Conservation (phyloP, 805 yeast genomes). For the Wickerhamomyces silvicola region DNA sequence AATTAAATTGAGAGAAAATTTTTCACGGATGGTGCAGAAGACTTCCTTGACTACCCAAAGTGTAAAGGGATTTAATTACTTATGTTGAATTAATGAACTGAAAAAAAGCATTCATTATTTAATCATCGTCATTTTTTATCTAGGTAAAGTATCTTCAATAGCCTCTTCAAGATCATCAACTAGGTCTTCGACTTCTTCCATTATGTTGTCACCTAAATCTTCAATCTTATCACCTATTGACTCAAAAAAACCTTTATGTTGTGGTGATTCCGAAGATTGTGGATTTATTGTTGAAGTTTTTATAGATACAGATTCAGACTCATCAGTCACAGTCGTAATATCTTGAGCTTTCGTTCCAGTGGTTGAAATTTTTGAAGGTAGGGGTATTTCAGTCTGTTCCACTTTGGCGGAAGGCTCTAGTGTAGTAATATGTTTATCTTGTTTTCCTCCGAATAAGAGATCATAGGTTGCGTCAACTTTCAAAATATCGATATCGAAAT, state of each 20-base stretch:
- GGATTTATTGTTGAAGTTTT: too few relatives aligned
- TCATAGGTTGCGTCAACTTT: conserved; percentile 48
- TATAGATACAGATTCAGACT: too few relatives aligned
- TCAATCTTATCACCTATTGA: conserved; percentile 22
- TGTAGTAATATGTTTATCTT: conserved; percentile 11
- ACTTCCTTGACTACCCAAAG: conserved; percentile 6
- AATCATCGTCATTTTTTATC: background rate
- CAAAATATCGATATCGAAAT: conserved; percentile 37
- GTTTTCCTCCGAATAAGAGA: conserved; percentile 22
- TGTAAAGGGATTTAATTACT: too few relatives aligned
- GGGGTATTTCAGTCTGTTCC: background rate
- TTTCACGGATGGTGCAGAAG: conserved; percentile 6
- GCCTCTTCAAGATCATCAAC: conserved; percentile 9
- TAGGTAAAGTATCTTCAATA: conserved; percentile 8
- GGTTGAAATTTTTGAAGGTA: too few relatives aligned
- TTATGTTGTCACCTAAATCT: conserved; percentile 18
- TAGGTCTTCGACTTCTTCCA: conserved; percentile 9
- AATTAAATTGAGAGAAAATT: conserved; percentile 32
- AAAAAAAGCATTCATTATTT: background rate
- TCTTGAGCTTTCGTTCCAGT: conserved; percentile 1
- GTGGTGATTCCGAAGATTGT: conserved; percentile 4
- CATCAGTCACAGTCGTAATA: background rate
- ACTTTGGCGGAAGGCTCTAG: conserved; percentile 3
- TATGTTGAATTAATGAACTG: too few relatives aligned
- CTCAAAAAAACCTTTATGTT: conserved; percentile 22